These are phyloP conservation scores for Chrysoporthe deuterocubensis DNA, from an alignment of 2,329 filamentous ascomycete species.

Conservation along the genomic window DNA sequence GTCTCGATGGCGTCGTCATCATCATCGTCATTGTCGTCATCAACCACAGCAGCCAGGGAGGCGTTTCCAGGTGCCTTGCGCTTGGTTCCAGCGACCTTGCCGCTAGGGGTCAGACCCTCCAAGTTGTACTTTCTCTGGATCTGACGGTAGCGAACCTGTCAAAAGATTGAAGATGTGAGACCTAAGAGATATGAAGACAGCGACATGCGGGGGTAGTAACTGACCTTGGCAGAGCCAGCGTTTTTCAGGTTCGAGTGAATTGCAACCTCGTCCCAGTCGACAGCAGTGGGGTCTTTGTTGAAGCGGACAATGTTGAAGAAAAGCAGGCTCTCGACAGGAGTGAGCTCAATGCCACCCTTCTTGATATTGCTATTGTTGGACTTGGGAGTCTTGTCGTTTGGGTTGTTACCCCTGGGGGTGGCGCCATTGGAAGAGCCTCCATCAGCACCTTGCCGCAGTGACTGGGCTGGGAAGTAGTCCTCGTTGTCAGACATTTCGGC, in stretches of 20 bases:
- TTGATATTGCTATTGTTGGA: not conserved
- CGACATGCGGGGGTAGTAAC: not conserved
- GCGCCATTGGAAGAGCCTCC: not conserved
- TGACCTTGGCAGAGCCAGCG: slow-evolving; percentile 19
- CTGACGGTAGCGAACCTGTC: slow-evolving; percentile 25
- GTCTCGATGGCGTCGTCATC: slow-evolving; percentile 7
- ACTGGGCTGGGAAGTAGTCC: not conserved
- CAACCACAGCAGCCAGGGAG: not conserved
- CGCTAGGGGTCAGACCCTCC: not conserved
- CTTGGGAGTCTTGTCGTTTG: slow-evolving; percentile 3
- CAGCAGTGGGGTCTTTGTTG: not conserved
- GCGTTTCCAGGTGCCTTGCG: slow-evolving; percentile 3
- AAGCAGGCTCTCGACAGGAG: slow-evolving; percentile 17
- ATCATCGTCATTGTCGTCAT: not conserved
- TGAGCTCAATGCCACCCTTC: slow-evolving; percentile 11
- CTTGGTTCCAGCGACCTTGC: not conserved
- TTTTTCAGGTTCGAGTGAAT: slow-evolving; percentile 24
- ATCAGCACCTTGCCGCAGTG: not conserved
- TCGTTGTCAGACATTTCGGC: slow-evolving; percentile 1
- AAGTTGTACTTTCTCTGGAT: slow-evolving; percentile 20
- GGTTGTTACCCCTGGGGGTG: not conserved
- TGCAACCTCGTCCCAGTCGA: slow-evolving; percentile 21
- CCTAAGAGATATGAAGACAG: too few species aligned
- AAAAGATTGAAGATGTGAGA: not conserved
- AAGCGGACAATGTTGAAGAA: slow-evolving; percentile 28